Percentiles rank a stretch among this genome's conserved stretches.
Evolutionary conservation across 345 rosid species (phyloP).

Genomic region (Cochlearia excelsa): DNA sequence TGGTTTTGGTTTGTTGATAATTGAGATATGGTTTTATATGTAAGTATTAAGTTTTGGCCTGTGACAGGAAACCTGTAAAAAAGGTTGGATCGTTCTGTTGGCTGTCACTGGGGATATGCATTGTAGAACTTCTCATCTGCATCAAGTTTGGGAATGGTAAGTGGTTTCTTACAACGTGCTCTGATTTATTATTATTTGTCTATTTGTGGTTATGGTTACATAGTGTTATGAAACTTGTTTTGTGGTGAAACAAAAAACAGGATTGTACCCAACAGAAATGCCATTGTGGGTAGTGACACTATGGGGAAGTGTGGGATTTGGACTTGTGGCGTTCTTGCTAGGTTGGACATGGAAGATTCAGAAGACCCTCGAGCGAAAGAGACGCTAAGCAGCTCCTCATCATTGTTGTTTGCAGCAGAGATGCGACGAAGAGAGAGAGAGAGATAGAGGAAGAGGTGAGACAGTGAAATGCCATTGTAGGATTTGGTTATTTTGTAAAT

Average conservation of each 20-base stretch:
- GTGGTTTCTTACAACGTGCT: conserved; percentile 21
- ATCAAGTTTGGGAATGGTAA: conserved; percentile 96
- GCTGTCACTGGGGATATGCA: conserved; percentile 95
- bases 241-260: conserved; percentile 35
- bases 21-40: conserved; percentile 9
- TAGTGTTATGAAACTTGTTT: conserved; percentile 8
- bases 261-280: conserved; percentile 84
- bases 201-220: not conserved
- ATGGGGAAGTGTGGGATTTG: conserved; percentile 66
- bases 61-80: conserved; percentile 66
- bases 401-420: conserved; percentile 5
- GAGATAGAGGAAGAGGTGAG: conserved; percentile 26
- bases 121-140: conserved; percentile 91
- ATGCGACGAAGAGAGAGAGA: not conserved
- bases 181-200: not conserved
- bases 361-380: conserved; percentile 57
- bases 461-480: conserved; percentile 33
- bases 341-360: conserved; percentile 80
- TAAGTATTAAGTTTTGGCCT: conserved; percentile 11
- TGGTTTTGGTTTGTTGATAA: conserved; percentile 10
- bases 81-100: conserved; percentile 99
- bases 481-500: conserved; percentile 28
- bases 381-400: conserved; percentile 42
- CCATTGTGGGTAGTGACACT: conserved; percentile 68
- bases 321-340: conserved; percentile 52